phyloP scores from a whole-genome alignment of 164 flowering plant genomes.

The Chloranthus sessilifolius region DNA sequence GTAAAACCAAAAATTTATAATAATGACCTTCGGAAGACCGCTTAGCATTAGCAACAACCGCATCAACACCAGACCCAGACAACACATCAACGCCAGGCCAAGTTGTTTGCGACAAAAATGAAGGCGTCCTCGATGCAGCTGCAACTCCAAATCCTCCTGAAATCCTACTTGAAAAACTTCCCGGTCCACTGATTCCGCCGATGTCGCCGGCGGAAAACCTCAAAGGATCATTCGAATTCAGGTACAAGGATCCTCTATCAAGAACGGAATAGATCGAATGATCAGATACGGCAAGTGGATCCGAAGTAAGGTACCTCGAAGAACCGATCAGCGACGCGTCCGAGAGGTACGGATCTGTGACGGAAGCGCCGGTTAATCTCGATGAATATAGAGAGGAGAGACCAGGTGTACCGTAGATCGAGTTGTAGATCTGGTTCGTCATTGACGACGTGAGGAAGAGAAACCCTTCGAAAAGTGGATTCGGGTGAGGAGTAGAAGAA shows the following conservation, averaged over 20 bases:
- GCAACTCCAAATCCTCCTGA: slow-evolving; percentile 2
- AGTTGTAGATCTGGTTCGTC: slow-evolving; percentile 32
- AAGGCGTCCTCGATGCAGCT: slow-evolving; percentile 4
- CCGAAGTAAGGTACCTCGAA: slow-evolving; percentile 17
- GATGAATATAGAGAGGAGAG: slow-evolving; percentile 15
- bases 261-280: slow-evolving; percentile 13
- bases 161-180: not conserved
- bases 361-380: slow-evolving; percentile 10
- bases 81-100: slow-evolving; percentile 15
- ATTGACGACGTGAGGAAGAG: slow-evolving; percentile 20
- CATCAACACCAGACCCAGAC: slow-evolving; percentile 14
- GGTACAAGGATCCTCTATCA: slow-evolving; percentile 11
- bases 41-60: slow-evolving; percentile 25
- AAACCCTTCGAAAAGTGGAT: no score
- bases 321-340: slow-evolving; percentile 18
- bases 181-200: slow-evolving; percentile 5
- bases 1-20: not conserved
- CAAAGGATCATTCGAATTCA: slow-evolving; percentile 10
- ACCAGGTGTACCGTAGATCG: slow-evolving; percentile 24
- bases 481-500: no score
- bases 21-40: slow-evolving; percentile 43
- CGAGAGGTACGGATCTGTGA: slow-evolving; percentile 15
- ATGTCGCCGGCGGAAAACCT: slow-evolving; percentile 13
- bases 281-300: slow-evolving; percentile 6
- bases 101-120: slow-evolving; percentile 12